Base-by-base conservation (phyloP, 148 eudicot genomes). In the Vaccinium myrtillus region DNA sequence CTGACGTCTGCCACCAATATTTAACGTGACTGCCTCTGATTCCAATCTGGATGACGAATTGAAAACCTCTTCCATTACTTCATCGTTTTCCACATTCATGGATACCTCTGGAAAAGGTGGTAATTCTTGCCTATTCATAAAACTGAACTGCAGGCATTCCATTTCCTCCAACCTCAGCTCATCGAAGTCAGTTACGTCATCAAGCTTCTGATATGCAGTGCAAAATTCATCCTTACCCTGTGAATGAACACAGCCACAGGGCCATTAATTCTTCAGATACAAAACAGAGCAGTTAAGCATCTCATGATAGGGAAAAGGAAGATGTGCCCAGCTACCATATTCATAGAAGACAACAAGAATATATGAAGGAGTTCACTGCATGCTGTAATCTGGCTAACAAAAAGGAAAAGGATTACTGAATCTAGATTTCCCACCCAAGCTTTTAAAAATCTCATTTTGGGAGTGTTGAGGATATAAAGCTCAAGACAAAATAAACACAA, bases 111-210 rank as follows among this genome's bases (percentile, higher is more conserved):
- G 88, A 77, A 90, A 85, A 84, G 89, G 87, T 16, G 84, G 80
- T 51, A 85, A 84, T 51, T 90, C 90, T 85, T 87, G 94, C 59
- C 81, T 88, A 18, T 55, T 87, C 83, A 83, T 73, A 48, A 83
- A 88, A 85, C 83, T 81, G 83, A 89, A 90, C 83, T 84, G 85
- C 73, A 89, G 87, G 76, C 90, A 86, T 65, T 91, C 94, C 46
- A 90, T 78, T 30, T 86, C 94, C 83, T 90, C 95, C 82, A 92
- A 84, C 81, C 89, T 88, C 85, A 93, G 83, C 78, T 87, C 92
- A 85, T 92, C 93, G 53, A 84, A 85, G 25, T 81, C 89, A 23
- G 76, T 86, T 4, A 73, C 84, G 85, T 82, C 87, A 71, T 88
- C 90, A 71, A 88, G 89, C 78, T 89, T 89, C 86, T 84, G 92